These are phyloP conservation scores for Termitomyces sp. DNA, from an alignment of 768 basidiomycete species.

Conservation along the genomic window DNA sequence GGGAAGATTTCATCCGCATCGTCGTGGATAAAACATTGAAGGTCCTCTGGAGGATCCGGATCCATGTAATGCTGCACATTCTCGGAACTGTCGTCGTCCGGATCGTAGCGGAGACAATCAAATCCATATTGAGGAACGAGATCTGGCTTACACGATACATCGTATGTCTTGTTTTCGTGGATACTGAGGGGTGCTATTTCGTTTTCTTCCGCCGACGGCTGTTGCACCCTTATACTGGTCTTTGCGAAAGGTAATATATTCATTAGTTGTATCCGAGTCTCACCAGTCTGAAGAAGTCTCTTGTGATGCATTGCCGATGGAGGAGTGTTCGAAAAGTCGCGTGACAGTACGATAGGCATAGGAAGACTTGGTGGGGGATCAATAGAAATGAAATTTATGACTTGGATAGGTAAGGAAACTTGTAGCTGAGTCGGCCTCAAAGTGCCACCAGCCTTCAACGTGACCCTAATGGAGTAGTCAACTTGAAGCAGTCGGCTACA, in stretches of 20 bases:
- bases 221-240: background rate
- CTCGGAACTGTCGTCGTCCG: background rate
- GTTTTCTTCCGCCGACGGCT: background rate
- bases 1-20: slow-evolving; percentile 31
- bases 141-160: background rate
- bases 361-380: background rate
- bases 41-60: background rate
- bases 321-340: background rate
- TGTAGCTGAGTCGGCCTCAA: slow-evolving; percentile 27
- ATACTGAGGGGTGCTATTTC: background rate
- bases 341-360: background rate
- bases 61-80: background rate
- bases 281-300: background rate
- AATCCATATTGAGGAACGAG: background rate
- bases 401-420: background rate
- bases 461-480: slow-evolving; percentile 63
- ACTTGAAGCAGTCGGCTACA: slow-evolving; percentile 73
- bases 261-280: background rate
- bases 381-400: background rate
- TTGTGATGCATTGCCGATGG: background rate
- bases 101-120: background rate
- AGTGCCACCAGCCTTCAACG: slow-evolving; percentile 54
- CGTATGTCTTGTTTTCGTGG: background rate
- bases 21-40: background rate
- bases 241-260: background rate